Conservation (phyloP, 225 moss, liverwort and hornwort species). For the Bryoerythrophyllum caledonicum region DNA sequence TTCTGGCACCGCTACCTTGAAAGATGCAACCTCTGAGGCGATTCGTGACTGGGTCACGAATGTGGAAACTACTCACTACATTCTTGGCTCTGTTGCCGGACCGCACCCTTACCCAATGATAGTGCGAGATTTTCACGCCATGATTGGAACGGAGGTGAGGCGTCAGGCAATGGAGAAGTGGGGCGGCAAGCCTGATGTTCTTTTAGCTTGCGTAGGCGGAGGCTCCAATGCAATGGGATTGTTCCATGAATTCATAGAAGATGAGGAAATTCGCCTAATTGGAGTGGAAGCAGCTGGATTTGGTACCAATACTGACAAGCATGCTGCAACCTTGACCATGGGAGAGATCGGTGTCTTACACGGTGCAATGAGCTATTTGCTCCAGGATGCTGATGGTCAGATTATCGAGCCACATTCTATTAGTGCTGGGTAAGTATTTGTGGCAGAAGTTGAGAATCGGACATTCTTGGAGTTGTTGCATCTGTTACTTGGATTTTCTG, state of each 20-base stretch:
- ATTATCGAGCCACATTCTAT: constrained; percentile 98
- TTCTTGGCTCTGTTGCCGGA: constrained; percentile 95
- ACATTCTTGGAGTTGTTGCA: neutral
- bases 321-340: constrained; percentile 92
- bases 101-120: constrained; percentile 99
- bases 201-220: constrained; percentile 92
- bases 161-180: constrained; percentile 94
- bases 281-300: constrained; percentile 96
- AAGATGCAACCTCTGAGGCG: constrained; percentile 96
- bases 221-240: constrained; percentile 98
- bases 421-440: constrained; percentile 79
- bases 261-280: constrained; percentile 78
- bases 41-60: constrained; percentile 99
- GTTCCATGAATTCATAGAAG: constrained; percentile 91
- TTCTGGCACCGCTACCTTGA: constrained; percentile 90
- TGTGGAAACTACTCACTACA: constrained; percentile 93
- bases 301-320: constrained; percentile 67
- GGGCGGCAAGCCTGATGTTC: constrained; percentile 94
- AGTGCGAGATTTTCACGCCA: constrained; percentile 85
- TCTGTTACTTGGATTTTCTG: neutral
- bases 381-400: constrained; percentile 89
- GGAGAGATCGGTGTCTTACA: constrained; percentile 91
- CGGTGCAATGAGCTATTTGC: constrained; percentile 97
- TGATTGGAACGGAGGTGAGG: constrained; percentile 90
- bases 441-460: constrained; percentile 2